Base-by-base conservation (phyloP, 176 grass and related monocot species). In the Tuctoria greenei region DNA sequence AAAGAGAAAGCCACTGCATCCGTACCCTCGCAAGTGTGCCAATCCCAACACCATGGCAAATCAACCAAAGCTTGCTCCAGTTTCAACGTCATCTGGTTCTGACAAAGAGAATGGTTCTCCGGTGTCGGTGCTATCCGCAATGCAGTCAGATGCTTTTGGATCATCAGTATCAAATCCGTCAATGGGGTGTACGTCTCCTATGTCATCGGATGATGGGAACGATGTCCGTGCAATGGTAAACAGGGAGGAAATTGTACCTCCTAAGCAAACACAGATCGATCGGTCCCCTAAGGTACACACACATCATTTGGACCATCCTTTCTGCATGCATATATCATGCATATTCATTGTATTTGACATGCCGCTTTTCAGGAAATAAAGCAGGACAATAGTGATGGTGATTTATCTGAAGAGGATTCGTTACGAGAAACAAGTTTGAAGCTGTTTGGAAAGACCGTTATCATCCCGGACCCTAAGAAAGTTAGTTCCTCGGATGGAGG, bases 1-100 rank as follows among this genome's bases (percentile, higher is more conserved):
- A 74, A 97, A 97, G 75, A 89, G 91, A 75, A 97, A 93, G 38
- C 91, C 91, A 49, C 6, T 91, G n/a, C 91, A 88, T 54, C 95
- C 95, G 59, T 97, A 97, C 72, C 95, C 95, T 74, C 95, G 95
- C 79, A 97, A 97, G 81, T 68, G 60, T 14, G 77, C 65, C 0
- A 84, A 81, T 52, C 59, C 78, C n/a, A 67, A 34, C 62, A 71
- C 73, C 0, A 26, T 38, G 21, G 41, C 42, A 70, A 71, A 67
- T 13, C 8, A 73, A 46, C 21, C n/a, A 0, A 89, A 90, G 59
- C 45, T 49, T 54, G 66, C 84, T 62, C 49, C 58, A 62, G 4
- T 70, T 5, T 80, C 85, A 72, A 40, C 75, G 17, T 74, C 86
- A 4, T 87, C 81, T 41, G 81, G 72, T 40, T 89, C 75, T 37